Evolutionary conservation across 257 asterid species (phyloP), one percentile per base, ranked within the genome.

Genomic region (Oldenlandia corymbosa): DNA sequence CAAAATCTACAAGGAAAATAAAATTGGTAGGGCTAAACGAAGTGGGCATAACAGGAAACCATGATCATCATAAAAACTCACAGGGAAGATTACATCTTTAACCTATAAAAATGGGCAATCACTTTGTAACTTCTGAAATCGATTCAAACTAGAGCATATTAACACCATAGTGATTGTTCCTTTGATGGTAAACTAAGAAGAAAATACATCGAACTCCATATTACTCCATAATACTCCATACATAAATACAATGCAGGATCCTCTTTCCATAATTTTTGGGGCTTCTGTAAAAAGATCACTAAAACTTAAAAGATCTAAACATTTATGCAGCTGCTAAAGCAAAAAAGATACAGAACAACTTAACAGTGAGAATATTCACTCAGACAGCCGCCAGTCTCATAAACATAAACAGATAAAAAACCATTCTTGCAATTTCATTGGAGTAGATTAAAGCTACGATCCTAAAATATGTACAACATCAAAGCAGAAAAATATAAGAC

Each of bases 141-240:
- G 24, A 63, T n/a, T 20, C 10, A 13, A 7, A 51, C 24, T 0
- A n/a, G 7, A 30, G 3, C 1, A 7, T 8, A 27, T 7, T 13
- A 1, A 28, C 26, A 62, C 16, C 45, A n/a, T n/a, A n/a, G n/a
- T n/a, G n/a, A n/a, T n/a, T n/a, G n/a, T 18, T 63, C 58, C 68
- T 26, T 36, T 14, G 34, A 30, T 21, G 9, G 32, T 13, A 10
- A 34, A 53, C 10, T 45, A 61, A 61, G 55, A 14, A 16, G 10
- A 31, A 46, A 10, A 62, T 45, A 46, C 26, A 10, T 62, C 46
- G 30, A 28, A 28, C 50, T 45, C 5, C 5, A 45, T 10, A 42
- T 16, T 45, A 10, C 4, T 3, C n/a, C 41, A 42, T 24, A 41
- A 23, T 21, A 20, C 4, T 3, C n/a, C 41, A 42, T 24, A 41